Evolutionary conservation across 768 basidiomycete genomes (phyloP), one percentile per base, ranked within the genome.

Genomic region (Daedaleopsis nitida): DNA sequence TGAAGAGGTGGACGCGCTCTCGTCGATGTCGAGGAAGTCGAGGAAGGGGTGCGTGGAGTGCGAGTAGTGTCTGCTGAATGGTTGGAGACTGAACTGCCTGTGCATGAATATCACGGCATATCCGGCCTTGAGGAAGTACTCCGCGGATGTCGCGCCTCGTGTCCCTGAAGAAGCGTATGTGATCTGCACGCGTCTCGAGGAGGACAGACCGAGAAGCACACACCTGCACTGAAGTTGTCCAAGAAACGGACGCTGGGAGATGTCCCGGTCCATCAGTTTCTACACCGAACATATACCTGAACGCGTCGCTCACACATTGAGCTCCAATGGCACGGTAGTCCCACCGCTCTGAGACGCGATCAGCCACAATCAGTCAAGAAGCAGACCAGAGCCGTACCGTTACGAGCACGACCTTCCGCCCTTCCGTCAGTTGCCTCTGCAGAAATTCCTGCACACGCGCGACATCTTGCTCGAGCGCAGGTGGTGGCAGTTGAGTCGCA

Each of bases 101-200:
- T 99, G 96, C 85, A 99, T 91, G 79, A 99, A 99, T 66, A 99
- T 94, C 74, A 99, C 97, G 24, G 96, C 95, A 78, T 98, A 98
- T 58, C 89, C 91, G 8, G 91, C 87, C 68, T 89, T 86, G 62
- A 98, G 84, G 73, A 99, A 98, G 78, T 98, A 97, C 75, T 99
- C 97, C 2, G 97, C 96, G 19, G 97, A 98, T 0, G 96, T 95
- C 34, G 97, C 93, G 45, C 97, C 97, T 70, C 97, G 84, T 19
- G 97, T 99, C 55, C 96, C 96, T 92, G 58, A 10, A 21, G 47
- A 16, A 24, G 19, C 49, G 19, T 16, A 23, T 10, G 12, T 27
- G 19, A 48, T 48, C 10, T 51, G 34, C 12, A 23, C 44, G 38
- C 11, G 14, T n/a, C 65, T 10, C 42, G 57, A 44, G 50, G 55